These are phyloP conservation scores for Potentilla sterilis DNA, from an alignment of 306 rosid genomes.

Conservation along the genomic window DNA sequence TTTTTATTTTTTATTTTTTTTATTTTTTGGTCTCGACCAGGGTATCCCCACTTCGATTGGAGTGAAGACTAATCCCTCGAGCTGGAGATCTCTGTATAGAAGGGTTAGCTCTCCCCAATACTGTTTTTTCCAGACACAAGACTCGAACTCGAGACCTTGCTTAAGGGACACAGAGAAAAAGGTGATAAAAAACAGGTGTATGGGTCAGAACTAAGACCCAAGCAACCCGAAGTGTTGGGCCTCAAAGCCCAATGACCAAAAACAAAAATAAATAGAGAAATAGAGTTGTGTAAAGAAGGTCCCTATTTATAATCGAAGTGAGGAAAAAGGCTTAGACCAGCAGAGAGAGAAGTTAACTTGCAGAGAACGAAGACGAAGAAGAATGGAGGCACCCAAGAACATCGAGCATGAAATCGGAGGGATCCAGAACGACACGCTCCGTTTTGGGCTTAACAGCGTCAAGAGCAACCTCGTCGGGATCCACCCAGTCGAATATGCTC, in stretches of 20 bases:
- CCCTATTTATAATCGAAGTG: background rate
- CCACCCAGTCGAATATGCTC: constrained; percentile 70
- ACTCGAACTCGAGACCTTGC: too few relatives aligned
- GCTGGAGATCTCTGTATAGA: too few relatives aligned
- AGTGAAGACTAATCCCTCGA: too few relatives aligned
- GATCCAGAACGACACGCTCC: constrained; percentile 68
- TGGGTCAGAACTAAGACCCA: too few relatives aligned
- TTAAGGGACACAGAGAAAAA: too few relatives aligned
- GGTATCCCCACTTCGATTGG: too few relatives aligned
- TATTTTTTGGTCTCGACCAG: too few relatives aligned
- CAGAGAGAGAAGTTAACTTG: background rate
- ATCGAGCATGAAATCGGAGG: constrained; percentile 93
- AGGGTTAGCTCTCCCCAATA: too few relatives aligned
- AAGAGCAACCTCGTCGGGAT: constrained; percentile 65
- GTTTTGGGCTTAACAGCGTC: constrained; percentile 76
- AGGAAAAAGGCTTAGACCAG: background rate
- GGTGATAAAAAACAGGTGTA: too few relatives aligned
- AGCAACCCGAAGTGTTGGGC: background rate
- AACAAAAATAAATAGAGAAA: background rate
- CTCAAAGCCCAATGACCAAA: background rate
- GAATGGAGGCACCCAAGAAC: constrained; percentile 58
- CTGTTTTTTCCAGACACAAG: too few relatives aligned
- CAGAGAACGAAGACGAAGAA: constrained; percentile 8
- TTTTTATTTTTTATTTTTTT: too few relatives aligned
- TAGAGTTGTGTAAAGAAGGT: background rate